These are phyloP conservation scores for Talaromyces marneffei DNA, from an alignment of 2,329 filamentous ascomycete genomes.

Conservation along the genomic window DNA sequence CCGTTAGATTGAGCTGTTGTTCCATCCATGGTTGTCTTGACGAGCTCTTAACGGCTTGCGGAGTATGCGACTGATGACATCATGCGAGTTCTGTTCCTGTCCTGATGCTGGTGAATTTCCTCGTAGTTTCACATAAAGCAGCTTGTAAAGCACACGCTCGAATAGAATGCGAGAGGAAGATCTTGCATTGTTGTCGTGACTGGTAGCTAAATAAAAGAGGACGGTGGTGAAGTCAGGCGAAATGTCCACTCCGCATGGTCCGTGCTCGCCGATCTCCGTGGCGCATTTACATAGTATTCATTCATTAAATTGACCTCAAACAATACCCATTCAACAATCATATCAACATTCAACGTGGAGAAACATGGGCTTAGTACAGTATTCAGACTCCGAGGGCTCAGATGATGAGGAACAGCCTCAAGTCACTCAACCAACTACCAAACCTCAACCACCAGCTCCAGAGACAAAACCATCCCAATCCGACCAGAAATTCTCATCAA, in stretches of 20 bases:
- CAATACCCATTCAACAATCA: not conserved
- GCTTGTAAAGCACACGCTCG: not conserved
- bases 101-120: not conserved
- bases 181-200: not conserved
- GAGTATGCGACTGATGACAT: conserved; percentile 8
- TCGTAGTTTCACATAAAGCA: not conserved
- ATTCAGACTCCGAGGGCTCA: conserved; percentile 71
- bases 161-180: not conserved
- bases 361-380: conserved; percentile 70
- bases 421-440: conserved; percentile 20
- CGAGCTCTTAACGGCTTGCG: not conserved
- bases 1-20: not conserved
- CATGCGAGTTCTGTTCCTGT: not conserved
- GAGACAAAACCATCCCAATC: conserved; percentile 24
- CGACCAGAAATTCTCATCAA: conserved; percentile 59
- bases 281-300: not conserved
- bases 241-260: conserved; percentile 12
- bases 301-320: not conserved
- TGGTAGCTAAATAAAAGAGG: not conserved
- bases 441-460: conserved; percentile 16
- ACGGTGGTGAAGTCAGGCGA: not conserved
- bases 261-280: conserved; percentile 5
- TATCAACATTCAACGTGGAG: not conserved
- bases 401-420: conserved; percentile 50
- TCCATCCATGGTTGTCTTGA: conserved; percentile 1